Percentiles rank a stretch among this genome's conserved stretches.
Conservation (phyloP, 192 early-diverging fungal species). For the Podila horticola region DNA sequence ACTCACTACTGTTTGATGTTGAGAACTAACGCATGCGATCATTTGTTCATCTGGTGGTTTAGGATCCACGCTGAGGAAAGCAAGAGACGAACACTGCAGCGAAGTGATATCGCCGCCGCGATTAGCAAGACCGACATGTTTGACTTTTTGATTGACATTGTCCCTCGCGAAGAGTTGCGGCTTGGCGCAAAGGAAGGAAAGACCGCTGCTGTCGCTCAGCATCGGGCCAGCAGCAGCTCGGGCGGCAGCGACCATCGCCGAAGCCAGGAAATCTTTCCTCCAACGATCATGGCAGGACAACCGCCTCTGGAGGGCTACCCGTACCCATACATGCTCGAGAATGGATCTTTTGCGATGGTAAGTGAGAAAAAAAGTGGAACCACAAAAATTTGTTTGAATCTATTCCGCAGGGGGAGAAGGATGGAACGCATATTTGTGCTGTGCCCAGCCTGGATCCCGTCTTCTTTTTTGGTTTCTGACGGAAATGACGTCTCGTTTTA, state of each 20-base stretch:
- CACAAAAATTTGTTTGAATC: no score
- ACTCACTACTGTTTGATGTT: not conserved
- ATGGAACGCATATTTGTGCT: not conserved
- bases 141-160: conserved; percentile 98
- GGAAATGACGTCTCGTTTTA: not conserved
- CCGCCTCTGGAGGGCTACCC: conserved; percentile 34
- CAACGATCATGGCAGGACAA: not conserved
- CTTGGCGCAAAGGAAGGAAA: conserved; percentile 27
- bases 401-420: no score
- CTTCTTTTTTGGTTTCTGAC: not conserved
- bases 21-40: no score
- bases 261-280: conserved; percentile 38
- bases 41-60: not conserved
- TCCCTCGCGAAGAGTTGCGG: conserved; percentile 84
- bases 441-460: not conserved
- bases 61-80: conserved; percentile 96
- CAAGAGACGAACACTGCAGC: conserved; percentile 94
- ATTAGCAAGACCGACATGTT: conserved; percentile 93
- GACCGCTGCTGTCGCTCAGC: not conserved
- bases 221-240: conserved; percentile 1
- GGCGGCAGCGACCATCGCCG: conserved; percentile 17
- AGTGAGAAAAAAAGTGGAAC: not conserved
- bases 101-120: conserved; percentile 89
- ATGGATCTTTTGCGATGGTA: conserved; percentile 35
- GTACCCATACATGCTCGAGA: conserved; percentile 39